Percentiles rank a stretch among this genome's conserved stretches.
These are phyloP conservation scores for Aspergillus pseudoglaucus DNA, from an alignment of 2,329 filamentous ascomycete genomes.

Conservation along the genomic window DNA sequence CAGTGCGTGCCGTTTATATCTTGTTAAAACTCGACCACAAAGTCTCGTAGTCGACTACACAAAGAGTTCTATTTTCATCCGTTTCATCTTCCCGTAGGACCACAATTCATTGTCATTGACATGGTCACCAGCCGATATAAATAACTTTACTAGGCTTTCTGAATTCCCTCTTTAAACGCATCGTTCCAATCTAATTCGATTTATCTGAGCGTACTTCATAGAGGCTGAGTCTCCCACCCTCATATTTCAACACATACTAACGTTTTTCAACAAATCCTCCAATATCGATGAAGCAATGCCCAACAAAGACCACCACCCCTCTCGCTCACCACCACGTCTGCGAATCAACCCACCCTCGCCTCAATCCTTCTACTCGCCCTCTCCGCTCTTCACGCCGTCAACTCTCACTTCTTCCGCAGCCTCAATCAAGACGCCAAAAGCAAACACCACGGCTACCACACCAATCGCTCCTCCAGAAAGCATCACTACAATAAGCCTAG, in stretches of 20 bases:
- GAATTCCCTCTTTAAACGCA: too few relatives aligned
- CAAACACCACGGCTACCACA: not conserved
- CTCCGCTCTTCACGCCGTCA: not conserved
- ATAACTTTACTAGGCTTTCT: too few relatives aligned
- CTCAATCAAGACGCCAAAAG: not conserved
- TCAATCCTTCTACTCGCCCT: not conserved
- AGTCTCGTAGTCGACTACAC: too few relatives aligned
- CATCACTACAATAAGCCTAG: not conserved
- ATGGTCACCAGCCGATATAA: not conserved
- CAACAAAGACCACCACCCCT: not conserved
- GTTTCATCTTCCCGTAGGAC: constrained; percentile 3
- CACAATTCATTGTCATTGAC: not conserved
- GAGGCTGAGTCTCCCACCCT: too few relatives aligned
- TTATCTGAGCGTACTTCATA: too few relatives aligned
- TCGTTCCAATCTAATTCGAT: too few relatives aligned
- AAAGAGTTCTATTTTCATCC: constrained; percentile 2
- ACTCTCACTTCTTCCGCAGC: not conserved
- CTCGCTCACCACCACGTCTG: not conserved
- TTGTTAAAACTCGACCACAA: too few relatives aligned
- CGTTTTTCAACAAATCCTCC: too few relatives aligned
- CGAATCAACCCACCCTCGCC: constrained; percentile 2
- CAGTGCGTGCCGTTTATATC: not conserved
- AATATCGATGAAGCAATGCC: too few relatives aligned
- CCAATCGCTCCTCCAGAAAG: not conserved
- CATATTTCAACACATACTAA: too few relatives aligned